These are phyloP conservation scores for Solanum chmielewskii DNA, from an alignment of 257 asterid genomes.

Conservation along the genomic window DNA sequence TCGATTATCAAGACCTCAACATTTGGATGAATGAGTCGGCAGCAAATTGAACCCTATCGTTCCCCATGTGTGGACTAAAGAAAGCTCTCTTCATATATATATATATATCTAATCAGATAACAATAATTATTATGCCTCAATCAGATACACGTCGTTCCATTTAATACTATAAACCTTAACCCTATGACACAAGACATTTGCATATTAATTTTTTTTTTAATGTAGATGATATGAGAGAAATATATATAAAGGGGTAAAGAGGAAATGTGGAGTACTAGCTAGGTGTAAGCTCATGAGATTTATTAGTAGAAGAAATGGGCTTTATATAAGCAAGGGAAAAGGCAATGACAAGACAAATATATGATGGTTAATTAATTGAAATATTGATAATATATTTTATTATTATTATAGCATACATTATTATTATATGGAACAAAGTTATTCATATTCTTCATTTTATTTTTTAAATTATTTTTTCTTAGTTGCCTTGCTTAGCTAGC, in stretches of 20 bases:
- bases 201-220: not conserved
- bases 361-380: not conserved
- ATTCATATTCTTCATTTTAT: not conserved
- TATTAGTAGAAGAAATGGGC: slow-evolving; percentile 4
- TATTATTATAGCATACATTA: too few species aligned
- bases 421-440: not conserved
- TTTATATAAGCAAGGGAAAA: slow-evolving; percentile 30
- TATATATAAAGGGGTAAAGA: not conserved
- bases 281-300: not conserved
- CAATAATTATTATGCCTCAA: not conserved
- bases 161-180: not conserved
- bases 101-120: not conserved
- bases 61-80: slow-evolving; percentile 79
- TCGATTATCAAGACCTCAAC: slow-evolving; percentile 18
- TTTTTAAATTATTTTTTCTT: not conserved
- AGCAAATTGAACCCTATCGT: slow-evolving; percentile 73
- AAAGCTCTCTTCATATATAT: slow-evolving; percentile 61
- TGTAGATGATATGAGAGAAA: not conserved
- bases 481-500: not conserved
- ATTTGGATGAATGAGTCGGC: slow-evolving; percentile 97
- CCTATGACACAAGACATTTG: not conserved
- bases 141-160: not conserved
- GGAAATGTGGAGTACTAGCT: not conserved
- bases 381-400: not conserved
- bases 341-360: slow-evolving; percentile 4